Conservation (phyloP, 805 yeast species). For the Blastobotrys parvus region DNA sequence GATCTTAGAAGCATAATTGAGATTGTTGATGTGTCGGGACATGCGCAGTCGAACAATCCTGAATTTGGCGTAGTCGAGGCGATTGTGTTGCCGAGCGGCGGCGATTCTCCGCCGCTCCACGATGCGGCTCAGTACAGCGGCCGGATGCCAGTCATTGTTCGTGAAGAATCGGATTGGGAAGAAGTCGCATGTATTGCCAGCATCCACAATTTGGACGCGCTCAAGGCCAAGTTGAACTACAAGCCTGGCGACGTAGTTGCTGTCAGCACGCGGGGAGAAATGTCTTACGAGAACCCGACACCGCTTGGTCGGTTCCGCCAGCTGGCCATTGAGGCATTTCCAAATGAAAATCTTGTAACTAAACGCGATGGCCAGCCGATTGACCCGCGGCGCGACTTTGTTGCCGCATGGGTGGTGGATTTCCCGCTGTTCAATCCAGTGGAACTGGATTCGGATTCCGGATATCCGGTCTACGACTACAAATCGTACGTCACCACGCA, state of each 20-base stretch:
- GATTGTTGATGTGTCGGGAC: constrained; percentile 41
- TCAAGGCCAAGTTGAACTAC: constrained; percentile 37
- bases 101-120: constrained; percentile 12
- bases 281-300: constrained; percentile 87
- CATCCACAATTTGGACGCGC: constrained; percentile 1
- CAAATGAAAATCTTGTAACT: constrained; percentile 41
- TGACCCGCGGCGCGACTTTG: constrained; percentile 15
- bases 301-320: constrained; percentile 87
- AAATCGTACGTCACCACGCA: constrained; percentile 62
- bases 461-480: constrained; percentile 56
- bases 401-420: constrained; percentile 68
- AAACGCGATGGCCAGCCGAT: constrained; percentile 10
- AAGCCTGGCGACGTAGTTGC: constrained; percentile 68
- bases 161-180: neutral
- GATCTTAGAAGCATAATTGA: constrained; percentile 56
- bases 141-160: neutral
- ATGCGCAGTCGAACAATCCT: constrained; percentile 30
- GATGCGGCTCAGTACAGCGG: neutral
- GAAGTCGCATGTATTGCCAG: neutral
- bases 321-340: constrained; percentile 50
- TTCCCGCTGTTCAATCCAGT: constrained; percentile 86
- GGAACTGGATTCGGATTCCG: constrained; percentile 32
- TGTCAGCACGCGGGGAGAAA: constrained; percentile 58
- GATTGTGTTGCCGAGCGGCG: constrained; percentile 45
- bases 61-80: constrained; percentile 69